phyloP scores from a whole-genome alignment of 176 grass and related monocot genomes.

The Eremochloa ophiuroides region DNA sequence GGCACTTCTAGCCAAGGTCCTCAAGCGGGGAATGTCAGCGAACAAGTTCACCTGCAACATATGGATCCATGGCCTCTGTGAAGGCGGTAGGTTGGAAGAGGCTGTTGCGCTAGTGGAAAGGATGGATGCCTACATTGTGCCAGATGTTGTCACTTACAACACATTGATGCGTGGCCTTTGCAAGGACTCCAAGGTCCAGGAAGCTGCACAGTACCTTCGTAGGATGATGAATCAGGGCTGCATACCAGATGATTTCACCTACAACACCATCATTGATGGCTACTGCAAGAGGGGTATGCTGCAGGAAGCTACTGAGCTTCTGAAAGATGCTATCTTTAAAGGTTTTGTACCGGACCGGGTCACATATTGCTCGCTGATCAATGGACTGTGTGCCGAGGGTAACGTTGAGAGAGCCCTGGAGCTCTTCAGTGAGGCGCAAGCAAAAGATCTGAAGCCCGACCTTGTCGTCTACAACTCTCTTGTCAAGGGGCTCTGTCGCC shows the following conservation, averaged over 20 bases:
- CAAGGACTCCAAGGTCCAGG: conserved; percentile 50
- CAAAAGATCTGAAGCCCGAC: conserved; percentile 50
- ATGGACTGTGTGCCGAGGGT: conserved; percentile 80
- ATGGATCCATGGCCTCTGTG: conserved; percentile 77
- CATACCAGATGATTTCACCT: conserved; percentile 92
- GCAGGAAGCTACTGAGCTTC: conserved; percentile 66
- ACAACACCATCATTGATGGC: conserved; percentile 86
- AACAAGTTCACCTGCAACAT: conserved; percentile 91
- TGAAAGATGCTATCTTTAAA: conserved; percentile 86
- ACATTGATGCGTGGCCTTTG: conserved; percentile 78
- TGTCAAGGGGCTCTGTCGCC: conserved; percentile 77
- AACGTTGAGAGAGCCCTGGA: conserved; percentile 73
- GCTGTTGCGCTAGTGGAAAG: conserved; percentile 58
- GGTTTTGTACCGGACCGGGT: conserved; percentile 83
- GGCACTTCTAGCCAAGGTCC: conserved; percentile 60
- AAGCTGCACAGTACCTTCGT: conserved; percentile 62
- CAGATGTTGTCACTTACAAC: conserved; percentile 90
- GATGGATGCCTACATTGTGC: conserved; percentile 42
- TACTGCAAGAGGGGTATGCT: conserved; percentile 82
- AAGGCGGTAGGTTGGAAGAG: conserved; percentile 49
- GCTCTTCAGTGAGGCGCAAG: conserved; percentile 73
- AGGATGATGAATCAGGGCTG: conserved; percentile 78
- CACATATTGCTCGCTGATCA: conserved; percentile 89
- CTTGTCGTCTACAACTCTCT: conserved; percentile 78
- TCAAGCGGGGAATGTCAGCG: conserved; percentile 51